phyloP scores from a whole-genome alignment of 106 monocot genomes.

The Dioscorea zingiberensis region DNA sequence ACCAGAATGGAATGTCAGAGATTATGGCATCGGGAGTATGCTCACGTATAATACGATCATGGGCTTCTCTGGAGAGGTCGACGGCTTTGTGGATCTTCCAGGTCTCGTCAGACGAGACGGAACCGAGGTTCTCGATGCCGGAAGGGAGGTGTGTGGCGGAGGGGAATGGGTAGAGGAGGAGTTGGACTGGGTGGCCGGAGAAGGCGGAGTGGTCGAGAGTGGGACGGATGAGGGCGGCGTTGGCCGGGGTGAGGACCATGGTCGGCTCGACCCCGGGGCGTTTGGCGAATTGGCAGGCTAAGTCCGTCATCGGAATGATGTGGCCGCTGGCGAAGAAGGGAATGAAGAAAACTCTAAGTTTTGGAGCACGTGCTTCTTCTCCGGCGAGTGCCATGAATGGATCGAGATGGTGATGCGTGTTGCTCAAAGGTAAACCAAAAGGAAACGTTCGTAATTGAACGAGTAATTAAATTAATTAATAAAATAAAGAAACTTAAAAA shows the following conservation, averaged over 20 bases:
- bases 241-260: slow-evolving; percentile 1
- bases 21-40: slow-evolving; percentile 8
- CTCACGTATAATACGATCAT: neutral
- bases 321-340: neutral
- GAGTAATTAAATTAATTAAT: no score
- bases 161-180: slow-evolving; percentile 1
- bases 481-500: no score
- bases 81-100: neutral
- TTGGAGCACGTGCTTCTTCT: no score
- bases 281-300: neutral
- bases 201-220: neutral
- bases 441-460: no score
- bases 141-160: slow-evolving; percentile 1
- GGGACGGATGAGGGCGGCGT: slow-evolving; percentile 3
- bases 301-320: slow-evolving; percentile 1
- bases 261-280: neutral
- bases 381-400: no score
- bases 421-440: no score
- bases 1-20: slow-evolving; percentile 1
- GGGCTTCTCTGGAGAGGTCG: neutral
- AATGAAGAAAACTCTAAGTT: no score
- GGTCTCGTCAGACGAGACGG: neutral
- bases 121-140: slow-evolving; percentile 7
- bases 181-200: neutral
- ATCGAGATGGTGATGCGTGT: no score